Base-by-base conservation (phyloP, 2,329 filamentous ascomycete species). In the Botryotinia narcissicola region DNA sequence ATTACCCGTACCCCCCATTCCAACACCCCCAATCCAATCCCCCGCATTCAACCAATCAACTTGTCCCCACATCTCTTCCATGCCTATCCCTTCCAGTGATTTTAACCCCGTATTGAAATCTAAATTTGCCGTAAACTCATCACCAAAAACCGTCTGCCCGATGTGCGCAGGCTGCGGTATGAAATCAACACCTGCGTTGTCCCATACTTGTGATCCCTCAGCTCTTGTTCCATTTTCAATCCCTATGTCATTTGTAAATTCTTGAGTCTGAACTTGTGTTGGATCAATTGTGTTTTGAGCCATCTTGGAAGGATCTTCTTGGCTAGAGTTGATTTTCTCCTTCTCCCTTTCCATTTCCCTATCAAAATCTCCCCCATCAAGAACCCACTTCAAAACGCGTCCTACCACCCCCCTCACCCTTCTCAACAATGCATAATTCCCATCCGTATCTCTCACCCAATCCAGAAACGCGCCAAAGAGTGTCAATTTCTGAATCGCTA, bases 391-490 rank as follows among this genome's bases (percentile, higher is more conserved):
- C 42, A 44, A 32, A 29, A 61, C 69, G 29, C 57, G n/a, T 14
- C 42, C 57, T 12, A 71, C 51, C n/a, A 70, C 68, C 2, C 57
- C 42, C 25, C 57, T 63, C 22, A 63, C 42, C 25, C 78, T 7
- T 32, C 35, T 63, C 32, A 71, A 37, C 29, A 80, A 74, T 12
- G 72, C 70, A 60, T 77, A 79, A 51, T 81, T 80, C 0, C 79
- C 79, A 71, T 80, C 78, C 12, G 79, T 80, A 12, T 77, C 77
- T 10, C 79, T 72, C 4, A 80, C 77, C 80, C 80, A 81, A 70
- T 80, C 78, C 16, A 80, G 69, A 64, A 80, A 81, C 2, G 76
- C 78, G 16, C 78, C 78, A 67, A 81, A 80, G 12, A 81, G 71
- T 1, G 78, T 80, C 32, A 80, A 60, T 73, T 78, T 79, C 68